A percentile compares a stretch with the other conserved stretches of the same genome.
Conservation (phyloP, 2,329 filamentous ascomycete genomes). For the Sclerotinia subarctica region DNA sequence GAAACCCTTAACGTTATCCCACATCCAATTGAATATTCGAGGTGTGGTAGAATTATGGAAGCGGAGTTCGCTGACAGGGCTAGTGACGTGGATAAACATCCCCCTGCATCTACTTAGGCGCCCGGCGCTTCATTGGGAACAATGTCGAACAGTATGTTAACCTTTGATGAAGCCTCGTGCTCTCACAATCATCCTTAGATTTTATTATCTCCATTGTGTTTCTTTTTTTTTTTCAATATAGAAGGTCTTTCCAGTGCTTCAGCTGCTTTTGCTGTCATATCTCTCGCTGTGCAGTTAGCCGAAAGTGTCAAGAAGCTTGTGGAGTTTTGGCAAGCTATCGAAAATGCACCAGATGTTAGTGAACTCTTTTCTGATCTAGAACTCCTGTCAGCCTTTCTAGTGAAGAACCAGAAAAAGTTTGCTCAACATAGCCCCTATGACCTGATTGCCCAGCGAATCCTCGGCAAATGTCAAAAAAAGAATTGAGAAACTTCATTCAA, state of each 20-base stretch:
- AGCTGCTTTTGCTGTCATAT: conserved; percentile 8
- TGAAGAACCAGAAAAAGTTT: not conserved
- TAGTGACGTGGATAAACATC: not conserved
- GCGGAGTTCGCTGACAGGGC: conserved; percentile 1
- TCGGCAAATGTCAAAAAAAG: not conserved
- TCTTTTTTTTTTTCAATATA: not conserved
- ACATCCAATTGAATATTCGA: not conserved
- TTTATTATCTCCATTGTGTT: not conserved
- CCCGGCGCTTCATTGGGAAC: not conserved
- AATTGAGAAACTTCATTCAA: not conserved
- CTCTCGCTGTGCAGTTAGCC: not conserved
- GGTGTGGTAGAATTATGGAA: conserved; percentile 4
- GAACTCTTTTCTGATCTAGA: not conserved
- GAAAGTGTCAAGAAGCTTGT: not conserved
- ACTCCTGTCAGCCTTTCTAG: not conserved
- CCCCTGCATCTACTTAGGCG: not conserved
- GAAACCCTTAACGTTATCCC: not conserved
- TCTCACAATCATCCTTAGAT: not conserved
- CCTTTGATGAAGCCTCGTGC: not conserved
- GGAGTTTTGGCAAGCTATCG: not conserved
- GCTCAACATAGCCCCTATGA: not conserved
- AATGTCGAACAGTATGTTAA: not conserved
- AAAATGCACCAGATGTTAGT: conserved; percentile 5
- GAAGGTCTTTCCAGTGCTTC: conserved; percentile 15
- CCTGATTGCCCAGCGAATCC: not conserved